Conservation (phyloP, 148 eudicot species). For the Rhododendron vialii region DNA sequence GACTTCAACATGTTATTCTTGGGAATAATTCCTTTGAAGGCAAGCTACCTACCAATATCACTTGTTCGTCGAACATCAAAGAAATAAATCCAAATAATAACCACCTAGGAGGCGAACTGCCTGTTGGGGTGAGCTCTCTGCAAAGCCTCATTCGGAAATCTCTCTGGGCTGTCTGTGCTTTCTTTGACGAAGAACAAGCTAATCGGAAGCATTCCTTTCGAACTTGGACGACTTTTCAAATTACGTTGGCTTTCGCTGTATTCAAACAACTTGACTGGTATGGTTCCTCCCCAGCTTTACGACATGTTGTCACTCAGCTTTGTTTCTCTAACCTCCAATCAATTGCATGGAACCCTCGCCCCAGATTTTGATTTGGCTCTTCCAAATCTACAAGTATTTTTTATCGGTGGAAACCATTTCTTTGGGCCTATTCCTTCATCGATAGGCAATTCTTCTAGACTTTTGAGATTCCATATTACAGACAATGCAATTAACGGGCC, state of each 20-base stretch:
- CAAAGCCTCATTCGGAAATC: background rate
- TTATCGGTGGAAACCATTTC: background rate
- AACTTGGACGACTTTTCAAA: background rate
- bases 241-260: no score
- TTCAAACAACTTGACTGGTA: no score
- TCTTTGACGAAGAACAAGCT: background rate
- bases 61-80: background rate
- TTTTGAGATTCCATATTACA: background rate
- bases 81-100: background rate
- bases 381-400: background rate
- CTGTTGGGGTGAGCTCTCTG: background rate
- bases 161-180: background rate
- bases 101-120: slow-evolving; percentile 4
- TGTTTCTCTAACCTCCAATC: fast-evolving
- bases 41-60: slow-evolving; percentile 5
- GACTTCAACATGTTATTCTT: background rate
- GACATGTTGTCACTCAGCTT: no score
- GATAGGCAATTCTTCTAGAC: slow-evolving; percentile 9
- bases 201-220: slow-evolving; percentile 4
- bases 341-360: no score
- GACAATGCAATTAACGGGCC: background rate
- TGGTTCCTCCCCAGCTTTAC: no score
- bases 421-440: background rate
- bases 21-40: slow-evolving; percentile 1
- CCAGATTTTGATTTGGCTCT: background rate